Base-by-base conservation (phyloP, 495 filamentous ascomycete genomes). In the Penicillium bialowiezense region DNA sequence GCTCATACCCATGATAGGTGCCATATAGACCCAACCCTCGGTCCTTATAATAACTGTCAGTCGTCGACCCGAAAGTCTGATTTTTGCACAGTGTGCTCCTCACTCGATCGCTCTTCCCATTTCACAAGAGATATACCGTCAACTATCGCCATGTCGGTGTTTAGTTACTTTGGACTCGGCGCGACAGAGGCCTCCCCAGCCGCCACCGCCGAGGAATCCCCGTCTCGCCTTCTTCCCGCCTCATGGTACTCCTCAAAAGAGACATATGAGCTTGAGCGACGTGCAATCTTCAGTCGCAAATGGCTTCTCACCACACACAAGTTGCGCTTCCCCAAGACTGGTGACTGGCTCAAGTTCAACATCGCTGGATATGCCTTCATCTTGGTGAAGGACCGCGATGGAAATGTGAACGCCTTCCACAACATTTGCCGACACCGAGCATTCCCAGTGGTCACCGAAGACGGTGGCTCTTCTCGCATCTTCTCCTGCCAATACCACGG, bases 401-500 rank as follows among this genome's bases (percentile, higher is more conserved):
- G 70, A 28, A 65, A 62, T 2, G 70, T 82, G 58, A 80, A 78
- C 35, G 78, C 70, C n/a, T 81, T 83, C 57, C 75, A 82, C 62
- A 82, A 82, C 47, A 71, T 80, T 29, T 83, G 80, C 51, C 64
- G 80, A 23, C 80, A 83, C 51, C 74, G 78, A 9, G 78, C 79
- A 23, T 82, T 74, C 58, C 77, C 78, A 7, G 69, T 83, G 17
- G 76, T 82, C 7, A 71, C 69, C 9, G 72, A 74, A 32, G 66
- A 73, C 6, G 47, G 60, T 7, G 81, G 81, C 4, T 71, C 65
- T 7, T 60, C 76, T 13, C 67, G 68, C 6, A 74, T 82, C 48
- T 73, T 83, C 44, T 62, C 71, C 23, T 84, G 79, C 63, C 73
- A 75, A 47, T 84, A 83, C 44, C 81, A 84, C 63, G 80, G 80